phyloP scores from a whole-genome alignment of 176 grass and related monocot genomes.

The Oryza longistaminata region DNA sequence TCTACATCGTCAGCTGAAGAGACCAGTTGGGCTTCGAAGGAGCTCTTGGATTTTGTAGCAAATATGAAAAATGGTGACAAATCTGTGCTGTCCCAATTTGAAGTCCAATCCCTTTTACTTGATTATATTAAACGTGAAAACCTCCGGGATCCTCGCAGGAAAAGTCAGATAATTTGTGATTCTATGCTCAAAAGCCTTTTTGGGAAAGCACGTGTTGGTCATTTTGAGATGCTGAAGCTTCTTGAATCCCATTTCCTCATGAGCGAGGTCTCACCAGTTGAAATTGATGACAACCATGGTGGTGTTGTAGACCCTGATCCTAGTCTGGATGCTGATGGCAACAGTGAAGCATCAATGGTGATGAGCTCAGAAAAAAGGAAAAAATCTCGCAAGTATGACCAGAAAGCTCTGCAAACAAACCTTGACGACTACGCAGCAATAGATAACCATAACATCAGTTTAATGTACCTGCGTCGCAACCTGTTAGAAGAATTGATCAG shows the following conservation, averaged over 20 bases:
- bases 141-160: slow-evolving; percentile 73
- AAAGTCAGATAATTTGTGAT: slow-evolving; percentile 96
- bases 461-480: slow-evolving; percentile 87
- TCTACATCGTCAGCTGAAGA: slow-evolving; percentile 58
- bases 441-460: slow-evolving; percentile 89
- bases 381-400: slow-evolving; percentile 68
- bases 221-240: slow-evolving; percentile 99
- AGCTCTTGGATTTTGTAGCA: slow-evolving; percentile 78
- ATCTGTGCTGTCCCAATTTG: slow-evolving; percentile 73
- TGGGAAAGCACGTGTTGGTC: slow-evolving; percentile 74
- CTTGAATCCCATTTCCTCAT: slow-evolving; percentile 86
- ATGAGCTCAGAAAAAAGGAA: slow-evolving; percentile 71
- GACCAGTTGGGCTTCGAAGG: slow-evolving; percentile 80
- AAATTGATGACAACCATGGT: slow-evolving; percentile 79
- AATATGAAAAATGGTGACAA: slow-evolving; percentile 87
- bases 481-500: slow-evolving; percentile 91
- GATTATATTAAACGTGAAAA: slow-evolving; percentile 81
- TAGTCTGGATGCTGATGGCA: slow-evolving; percentile 68
- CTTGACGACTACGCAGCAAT: slow-evolving; percentile 96
- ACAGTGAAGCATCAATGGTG: slow-evolving; percentile 69
- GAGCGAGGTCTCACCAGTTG: slow-evolving; percentile 59
- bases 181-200: slow-evolving; percentile 78
- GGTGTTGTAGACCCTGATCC: slow-evolving; percentile 96
- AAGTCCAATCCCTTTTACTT: slow-evolving; percentile 80
- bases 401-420: slow-evolving; percentile 57